These are phyloP conservation scores for Cladosporium velox DNA, from an alignment of 2,329 filamentous ascomycete genomes.

Conservation along the genomic window DNA sequence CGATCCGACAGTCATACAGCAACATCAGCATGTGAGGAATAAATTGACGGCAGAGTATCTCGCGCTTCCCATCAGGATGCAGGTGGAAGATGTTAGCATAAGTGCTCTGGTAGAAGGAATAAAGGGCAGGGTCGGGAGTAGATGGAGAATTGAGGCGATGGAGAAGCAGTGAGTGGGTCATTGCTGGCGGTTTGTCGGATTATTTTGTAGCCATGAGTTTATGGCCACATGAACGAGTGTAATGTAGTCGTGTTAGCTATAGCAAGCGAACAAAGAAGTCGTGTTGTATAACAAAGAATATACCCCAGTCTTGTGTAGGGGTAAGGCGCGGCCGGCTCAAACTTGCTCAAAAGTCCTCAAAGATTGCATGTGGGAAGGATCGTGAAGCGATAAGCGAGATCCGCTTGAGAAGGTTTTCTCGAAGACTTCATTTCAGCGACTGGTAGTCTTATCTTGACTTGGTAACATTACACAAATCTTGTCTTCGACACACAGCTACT, in stretches of 20 bases:
- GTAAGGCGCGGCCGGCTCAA: background rate
- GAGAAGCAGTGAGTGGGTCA: background rate
- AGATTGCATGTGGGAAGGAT: background rate
- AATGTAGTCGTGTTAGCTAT: background rate
- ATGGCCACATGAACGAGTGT: background rate
- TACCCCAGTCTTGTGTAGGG: background rate
- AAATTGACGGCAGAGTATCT: background rate
- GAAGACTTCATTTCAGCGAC: background rate
- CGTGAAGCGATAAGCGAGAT: background rate
- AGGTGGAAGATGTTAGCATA: background rate
- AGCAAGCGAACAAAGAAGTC: background rate
- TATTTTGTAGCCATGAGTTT: background rate
- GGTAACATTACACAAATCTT: background rate
- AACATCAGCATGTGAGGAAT: background rate
- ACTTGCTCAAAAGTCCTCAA: conserved; percentile 18
- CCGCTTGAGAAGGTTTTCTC: conserved; percentile 5
- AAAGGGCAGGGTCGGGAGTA: background rate
- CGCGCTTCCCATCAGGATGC: background rate
- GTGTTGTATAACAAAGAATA: background rate
- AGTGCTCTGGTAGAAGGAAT: background rate
- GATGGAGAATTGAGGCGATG: conserved; percentile 1
- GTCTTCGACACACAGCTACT: background rate
- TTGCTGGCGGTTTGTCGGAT: background rate
- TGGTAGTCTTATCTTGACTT: background rate
- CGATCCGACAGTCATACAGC: background rate